These are phyloP conservation scores for Alternaria sp. DNA, from an alignment of 2,329 filamentous ascomycete species.

Conservation along the genomic window DNA sequence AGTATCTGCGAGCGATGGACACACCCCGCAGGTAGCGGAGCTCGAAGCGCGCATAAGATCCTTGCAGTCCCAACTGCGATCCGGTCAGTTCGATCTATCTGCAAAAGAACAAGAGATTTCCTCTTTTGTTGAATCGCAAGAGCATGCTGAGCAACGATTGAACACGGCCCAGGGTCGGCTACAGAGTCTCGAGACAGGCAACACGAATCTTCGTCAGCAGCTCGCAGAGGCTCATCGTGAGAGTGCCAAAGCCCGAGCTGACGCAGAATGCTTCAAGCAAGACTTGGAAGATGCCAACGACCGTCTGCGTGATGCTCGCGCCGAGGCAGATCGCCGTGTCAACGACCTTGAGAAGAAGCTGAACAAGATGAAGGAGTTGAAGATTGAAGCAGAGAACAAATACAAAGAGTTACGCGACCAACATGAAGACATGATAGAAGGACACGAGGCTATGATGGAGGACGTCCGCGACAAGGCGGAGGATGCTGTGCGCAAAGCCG, in stretches of 20 bases:
- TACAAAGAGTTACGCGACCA: constrained; percentile 39
- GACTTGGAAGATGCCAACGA: constrained; percentile 40
- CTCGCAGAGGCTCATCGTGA: constrained; percentile 43
- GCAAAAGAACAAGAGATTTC: constrained; percentile 39
- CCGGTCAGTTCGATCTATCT: constrained; percentile 25
- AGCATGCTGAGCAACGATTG: constrained; percentile 34
- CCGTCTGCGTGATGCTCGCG: constrained; percentile 32
- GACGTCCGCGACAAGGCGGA: constrained; percentile 46
- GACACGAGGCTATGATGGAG: constrained; percentile 37
- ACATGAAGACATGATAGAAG: constrained; percentile 37
- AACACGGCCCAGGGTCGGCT: constrained; percentile 40
- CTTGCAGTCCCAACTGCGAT: constrained; percentile 32
- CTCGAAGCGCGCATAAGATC: constrained; percentile 11
- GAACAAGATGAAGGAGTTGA: constrained; percentile 38
- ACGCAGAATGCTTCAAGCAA: constrained; percentile 36
- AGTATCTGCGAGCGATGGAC: not conserved
- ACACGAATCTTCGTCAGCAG: constrained; percentile 43
- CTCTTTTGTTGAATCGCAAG: constrained; percentile 33
- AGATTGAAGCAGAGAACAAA: constrained; percentile 33
- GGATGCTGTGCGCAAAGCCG: constrained; percentile 46
- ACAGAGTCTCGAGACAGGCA: constrained; percentile 39
- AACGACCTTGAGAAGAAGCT: constrained; percentile 42
- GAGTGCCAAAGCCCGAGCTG: constrained; percentile 31
- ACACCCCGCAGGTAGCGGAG: constrained; percentile 5
- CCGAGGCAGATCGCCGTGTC: constrained; percentile 39